Base-by-base conservation (phyloP, 164 flowering plant genomes). In the Vitis cinerea region DNA sequence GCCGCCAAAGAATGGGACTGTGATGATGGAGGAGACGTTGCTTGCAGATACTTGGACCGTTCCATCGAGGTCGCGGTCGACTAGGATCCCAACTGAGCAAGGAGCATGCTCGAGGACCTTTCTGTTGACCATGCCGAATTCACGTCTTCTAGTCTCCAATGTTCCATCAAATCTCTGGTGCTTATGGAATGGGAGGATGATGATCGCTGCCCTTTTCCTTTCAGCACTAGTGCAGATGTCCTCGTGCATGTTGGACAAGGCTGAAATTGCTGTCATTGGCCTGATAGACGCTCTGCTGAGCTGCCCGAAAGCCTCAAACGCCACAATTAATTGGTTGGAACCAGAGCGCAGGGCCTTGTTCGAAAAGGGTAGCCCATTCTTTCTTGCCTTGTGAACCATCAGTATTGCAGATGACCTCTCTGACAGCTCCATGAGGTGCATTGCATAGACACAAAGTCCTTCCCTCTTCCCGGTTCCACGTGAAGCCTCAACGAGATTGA, bases 341-440 rank as follows among this genome's bases (percentile, higher is more conserved):
- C 50, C 68, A 0, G 81, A 52, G 7, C 23, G n/a, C 15, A 17
- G 64, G 4, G 64, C 66, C 59, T 79, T 79, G 67, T 79, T 80
- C 84, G 83, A 82, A 48, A 84, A 84, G n/a, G 89, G 89, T 7
- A 83, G 12, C 12, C 89, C 89, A 61, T 86, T 84, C 53, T 73
- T 77, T 51, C 83, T 62, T 0, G 77, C 86, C 63, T 78, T 79
- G 66, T 86, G 85, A 10, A 79, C 89, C 87, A 82, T 84, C 1
- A 71, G 63, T 23, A 84, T 85, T 6, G 87, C 87, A 0, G 89
- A 84, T 6, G 87, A 37, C 51, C 89, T 75, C 77, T 86, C 89
- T 1, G 87, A 80, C 12, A 80, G 89, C 82, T 90, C 96, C 86
- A 81, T 86, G 30, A 88, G 87, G 79, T 90, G 96, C 93, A 90